Evolutionary conservation across 768 basidiomycete species (phyloP).

Genomic region (Mrakia gelida): DNA sequence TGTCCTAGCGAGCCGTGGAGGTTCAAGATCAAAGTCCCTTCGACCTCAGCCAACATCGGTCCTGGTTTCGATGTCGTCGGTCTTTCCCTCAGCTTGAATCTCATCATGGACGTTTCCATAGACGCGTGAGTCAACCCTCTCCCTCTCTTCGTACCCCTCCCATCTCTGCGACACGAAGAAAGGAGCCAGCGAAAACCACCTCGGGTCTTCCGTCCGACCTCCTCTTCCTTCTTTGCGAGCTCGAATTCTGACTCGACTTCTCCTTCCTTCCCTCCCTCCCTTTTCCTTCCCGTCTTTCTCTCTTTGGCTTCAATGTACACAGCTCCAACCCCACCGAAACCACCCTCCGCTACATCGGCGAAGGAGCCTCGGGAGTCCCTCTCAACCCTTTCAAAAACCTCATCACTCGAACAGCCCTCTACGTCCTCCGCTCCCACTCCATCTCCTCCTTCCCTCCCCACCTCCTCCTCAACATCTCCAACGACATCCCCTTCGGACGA

Average conservation of each 20-base stretch:
- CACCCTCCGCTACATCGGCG: constrained; percentile 63
- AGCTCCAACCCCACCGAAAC: constrained; percentile 31
- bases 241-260: constrained; percentile 3
- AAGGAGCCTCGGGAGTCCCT: constrained; percentile 86
- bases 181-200: not conserved
- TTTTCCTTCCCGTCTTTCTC: not conserved
- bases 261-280: not conserved
- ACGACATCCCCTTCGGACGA: constrained; percentile 94
- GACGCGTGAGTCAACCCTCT: constrained; percentile 23
- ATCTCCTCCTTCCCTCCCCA: constrained; percentile 70
- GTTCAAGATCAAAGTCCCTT: constrained; percentile 78
- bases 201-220: constrained; percentile 3
- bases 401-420: constrained; percentile 92
- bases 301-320: not conserved
- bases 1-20: constrained; percentile 16
- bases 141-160: not conserved
- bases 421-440: constrained; percentile 85
- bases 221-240: constrained; percentile 1
- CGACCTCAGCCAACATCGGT: constrained; percentile 98
- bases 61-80: constrained; percentile 99
- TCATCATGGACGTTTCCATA: constrained; percentile 65
- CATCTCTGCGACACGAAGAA: not conserved
- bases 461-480: constrained; percentile 70
- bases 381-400: constrained; percentile 95
- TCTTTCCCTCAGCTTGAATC: constrained; percentile 83